A percentile compares a stretch with the other conserved stretches of the same genome.
phyloP scores from a whole-genome alignment of 2,329 filamentous ascomycete species.

The Hypoxylon sp. region DNA sequence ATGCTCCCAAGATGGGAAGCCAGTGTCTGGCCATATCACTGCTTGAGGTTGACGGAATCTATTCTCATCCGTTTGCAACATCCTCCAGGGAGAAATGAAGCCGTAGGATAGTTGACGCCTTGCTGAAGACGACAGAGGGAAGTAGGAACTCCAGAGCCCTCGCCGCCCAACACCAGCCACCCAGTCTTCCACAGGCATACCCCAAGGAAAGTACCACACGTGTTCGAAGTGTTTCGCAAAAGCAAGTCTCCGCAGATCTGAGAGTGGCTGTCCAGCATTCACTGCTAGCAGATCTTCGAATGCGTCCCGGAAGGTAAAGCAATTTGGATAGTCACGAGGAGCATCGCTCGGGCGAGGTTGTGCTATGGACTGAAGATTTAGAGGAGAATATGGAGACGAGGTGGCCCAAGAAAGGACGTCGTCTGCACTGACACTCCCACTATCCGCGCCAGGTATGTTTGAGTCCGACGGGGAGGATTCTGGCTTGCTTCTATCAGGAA shows the following conservation, averaged over 20 bases:
- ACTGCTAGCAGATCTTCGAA: constrained; percentile 69
- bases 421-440: constrained; percentile 14
- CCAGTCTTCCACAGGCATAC: constrained; percentile 60
- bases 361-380: constrained; percentile 59
- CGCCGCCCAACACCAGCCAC: constrained; percentile 56
- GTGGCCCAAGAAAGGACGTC: constrained; percentile 55
- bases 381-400: constrained; percentile 61
- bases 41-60: constrained; percentile 21
- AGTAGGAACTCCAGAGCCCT: constrained; percentile 55
- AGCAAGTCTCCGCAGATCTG: constrained; percentile 54
- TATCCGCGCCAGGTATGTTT: background rate
- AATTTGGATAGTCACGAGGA: constrained; percentile 43
- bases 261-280: constrained; percentile 58
- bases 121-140: constrained; percentile 41
- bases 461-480: constrained; percentile 7
- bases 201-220: constrained; percentile 47
- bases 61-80: constrained; percentile 13
- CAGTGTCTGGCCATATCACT: constrained; percentile 8
- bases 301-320: constrained; percentile 68
- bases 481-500: background rate
- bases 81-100: constrained; percentile 13
- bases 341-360: constrained; percentile 63
- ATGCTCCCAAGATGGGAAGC: constrained; percentile 18
- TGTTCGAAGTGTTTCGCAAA: constrained; percentile 30
- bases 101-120: constrained; percentile 24